Evolutionary conservation across 164 flowering plant genomes (phyloP).

Genomic region (Sedum album): DNA sequence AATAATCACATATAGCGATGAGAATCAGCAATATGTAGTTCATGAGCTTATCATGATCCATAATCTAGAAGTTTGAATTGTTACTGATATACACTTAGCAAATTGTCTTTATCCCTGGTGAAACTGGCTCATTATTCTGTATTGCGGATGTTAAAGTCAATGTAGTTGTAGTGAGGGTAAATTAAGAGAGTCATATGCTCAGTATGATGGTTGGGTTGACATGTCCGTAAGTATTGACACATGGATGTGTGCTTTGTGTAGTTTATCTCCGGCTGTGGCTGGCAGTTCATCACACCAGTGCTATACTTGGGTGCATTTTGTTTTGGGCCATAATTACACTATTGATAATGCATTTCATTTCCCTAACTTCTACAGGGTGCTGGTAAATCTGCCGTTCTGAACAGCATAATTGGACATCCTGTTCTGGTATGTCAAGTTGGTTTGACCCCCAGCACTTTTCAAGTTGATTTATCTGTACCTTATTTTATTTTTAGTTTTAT

Average conservation of each 20-base stretch:
- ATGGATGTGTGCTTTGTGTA: neutral
- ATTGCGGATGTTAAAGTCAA: neutral
- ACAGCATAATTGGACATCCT: slow-evolving; percentile 78
- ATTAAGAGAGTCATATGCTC: neutral
- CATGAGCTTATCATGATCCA: too few species aligned
- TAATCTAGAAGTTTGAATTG: neutral
- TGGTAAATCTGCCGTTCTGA: slow-evolving; percentile 74
- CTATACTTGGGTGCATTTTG: neutral
- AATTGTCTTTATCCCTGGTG: neutral
- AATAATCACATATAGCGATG: too few species aligned
- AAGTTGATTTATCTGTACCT: neutral
- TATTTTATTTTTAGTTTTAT: neutral
- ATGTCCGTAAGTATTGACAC: neutral
- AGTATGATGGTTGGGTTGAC: neutral
- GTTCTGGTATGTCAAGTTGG: slow-evolving; percentile 39
- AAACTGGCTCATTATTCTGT: neutral
- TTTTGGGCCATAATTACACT: neutral
- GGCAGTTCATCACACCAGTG: neutral
- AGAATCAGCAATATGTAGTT: too few species aligned
- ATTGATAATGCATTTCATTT: slow-evolving; percentile 8
- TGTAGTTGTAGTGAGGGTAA: neutral
- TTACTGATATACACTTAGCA: neutral
- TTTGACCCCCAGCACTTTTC: neutral
- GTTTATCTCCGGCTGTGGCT: neutral
- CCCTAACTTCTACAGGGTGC: slow-evolving; percentile 46